A percentile compares a stretch with the other conserved stretches of the same genome.
Evolutionary conservation across 352 stramenopile genomes (phyloP).

Genomic region (Phytophthora vignae): DNA sequence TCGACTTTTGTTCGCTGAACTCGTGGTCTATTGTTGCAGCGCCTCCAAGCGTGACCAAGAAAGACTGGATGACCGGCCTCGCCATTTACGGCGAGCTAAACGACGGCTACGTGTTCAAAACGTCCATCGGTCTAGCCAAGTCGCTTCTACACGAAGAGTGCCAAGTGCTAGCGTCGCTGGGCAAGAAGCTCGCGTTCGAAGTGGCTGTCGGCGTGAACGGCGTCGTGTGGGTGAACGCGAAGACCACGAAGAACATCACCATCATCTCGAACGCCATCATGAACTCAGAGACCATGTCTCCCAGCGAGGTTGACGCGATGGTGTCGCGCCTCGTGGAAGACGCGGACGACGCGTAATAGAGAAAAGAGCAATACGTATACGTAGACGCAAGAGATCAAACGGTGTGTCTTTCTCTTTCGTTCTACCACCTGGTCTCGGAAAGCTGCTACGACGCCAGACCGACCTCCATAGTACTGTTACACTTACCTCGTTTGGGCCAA

Average conservation of each 20-base stretch:
- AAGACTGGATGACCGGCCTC: constrained; percentile 99
- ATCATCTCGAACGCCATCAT: constrained; percentile 90
- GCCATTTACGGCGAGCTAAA: constrained; percentile 96
- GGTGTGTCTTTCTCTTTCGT: too few species aligned
- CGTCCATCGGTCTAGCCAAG: constrained; percentile 81
- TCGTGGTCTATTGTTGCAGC: constrained; percentile 42
- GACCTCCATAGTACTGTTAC: constrained; percentile 31
- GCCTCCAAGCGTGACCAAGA: constrained; percentile 87
- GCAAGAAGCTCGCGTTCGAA: constrained; percentile 92
- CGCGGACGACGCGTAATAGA: constrained; percentile 51
- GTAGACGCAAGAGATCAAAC: too few species aligned
- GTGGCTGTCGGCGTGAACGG: constrained; percentile 97
- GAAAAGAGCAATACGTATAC: constrained; percentile 22
- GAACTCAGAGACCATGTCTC: constrained; percentile 89
- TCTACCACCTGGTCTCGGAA: too few species aligned
- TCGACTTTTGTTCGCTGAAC: not conserved
- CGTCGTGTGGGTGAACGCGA: constrained; percentile 95
- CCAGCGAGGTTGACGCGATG: constrained; percentile 80
- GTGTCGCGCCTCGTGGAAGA: constrained; percentile 76
- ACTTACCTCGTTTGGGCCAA: constrained; percentile 43
- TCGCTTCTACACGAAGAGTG: constrained; percentile 76
- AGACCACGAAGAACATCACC: constrained; percentile 82
- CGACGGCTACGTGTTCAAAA: constrained; percentile 93
- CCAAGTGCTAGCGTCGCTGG: constrained; percentile 87
- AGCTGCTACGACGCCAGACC: not conserved